A percentile compares a stretch with the other conserved stretches of the same genome.
Evolutionary conservation across 805 yeast genomes (phyloP).

Genomic region (Myxozyma monticola): DNA sequence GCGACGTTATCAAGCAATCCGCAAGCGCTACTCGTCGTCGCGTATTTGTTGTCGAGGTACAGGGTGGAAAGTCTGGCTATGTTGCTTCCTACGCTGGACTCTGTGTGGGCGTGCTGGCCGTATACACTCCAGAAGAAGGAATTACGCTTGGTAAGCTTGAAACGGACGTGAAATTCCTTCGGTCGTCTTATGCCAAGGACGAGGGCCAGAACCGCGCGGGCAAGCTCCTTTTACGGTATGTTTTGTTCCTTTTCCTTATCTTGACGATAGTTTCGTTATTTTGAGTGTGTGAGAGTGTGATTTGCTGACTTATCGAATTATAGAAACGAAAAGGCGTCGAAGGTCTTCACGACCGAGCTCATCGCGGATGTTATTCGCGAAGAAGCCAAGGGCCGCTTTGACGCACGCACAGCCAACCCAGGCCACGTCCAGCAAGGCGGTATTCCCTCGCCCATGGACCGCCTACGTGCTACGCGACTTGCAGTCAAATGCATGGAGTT

Average conservation of each 20-base stretch:
- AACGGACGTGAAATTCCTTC: conserved; percentile 70
- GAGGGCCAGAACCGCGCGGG: conserved; percentile 82
- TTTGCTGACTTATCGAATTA: not conserved
- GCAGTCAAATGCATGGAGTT: conserved; percentile 89
- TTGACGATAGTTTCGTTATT: too few species aligned
- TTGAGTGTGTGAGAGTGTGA: not conserved
- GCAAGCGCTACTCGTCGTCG: conserved; percentile 94
- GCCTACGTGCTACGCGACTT: conserved; percentile 83
- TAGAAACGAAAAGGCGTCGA: conserved; percentile 72
- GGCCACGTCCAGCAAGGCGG: conserved; percentile 99
- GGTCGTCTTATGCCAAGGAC: conserved; percentile 68
- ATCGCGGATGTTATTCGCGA: conserved; percentile 81
- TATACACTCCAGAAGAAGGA: conserved; percentile 86
- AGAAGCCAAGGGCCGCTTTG: conserved; percentile 75
- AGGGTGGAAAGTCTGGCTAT: conserved; percentile 96
- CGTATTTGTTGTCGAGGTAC: conserved; percentile 95
- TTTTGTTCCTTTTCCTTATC: too few species aligned
- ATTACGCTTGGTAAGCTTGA: conserved; percentile 66
- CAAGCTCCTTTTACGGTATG: conserved; percentile 66
- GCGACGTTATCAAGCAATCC: conserved; percentile 91
- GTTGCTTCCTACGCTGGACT: conserved; percentile 84
- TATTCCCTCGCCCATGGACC: conserved; percentile 89
- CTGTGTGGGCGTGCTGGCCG: conserved; percentile 87
- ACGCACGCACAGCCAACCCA: conserved; percentile 92
- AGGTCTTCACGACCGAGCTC: conserved; percentile 76